Evolutionary conservation across 2,329 filamentous ascomycete species (phyloP), one percentile per base, ranked within the genome.

Genomic region (Trichoderma citrinoviride): DNA sequence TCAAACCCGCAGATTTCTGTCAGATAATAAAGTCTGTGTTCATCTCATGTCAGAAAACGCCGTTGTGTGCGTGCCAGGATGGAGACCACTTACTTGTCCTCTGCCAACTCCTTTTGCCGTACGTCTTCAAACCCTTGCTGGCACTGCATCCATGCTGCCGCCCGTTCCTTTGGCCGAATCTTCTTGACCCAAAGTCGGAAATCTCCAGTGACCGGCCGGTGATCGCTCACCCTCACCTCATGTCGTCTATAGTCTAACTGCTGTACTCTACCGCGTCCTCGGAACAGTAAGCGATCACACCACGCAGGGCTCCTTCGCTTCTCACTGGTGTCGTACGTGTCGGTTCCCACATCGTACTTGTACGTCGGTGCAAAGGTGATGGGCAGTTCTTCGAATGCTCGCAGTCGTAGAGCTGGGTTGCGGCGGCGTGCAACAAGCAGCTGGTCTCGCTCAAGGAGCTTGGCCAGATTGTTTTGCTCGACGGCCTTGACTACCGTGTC

Each of bases 331-430:
- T 99, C 95, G 76, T 98, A 99, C 7, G 87, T 90, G 73, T 98
- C 94, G 0, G 92, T 96, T 17, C 93, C 93, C 0, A 98, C 92
- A 71, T 99, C 95, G 76, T 99, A 99, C 76, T 99, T 99, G 82
- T 99, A 99, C 0, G 95, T 99, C 0, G 95, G 95, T 7, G 92
- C 89, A 75, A 99, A 99, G 0, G 87, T 90, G 72, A 99, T 97
- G 0, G 90, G 91, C 63, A 90, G 83, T 77, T 99, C 95, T n/a
- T 90, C 88, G 76, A 99, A 98, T 0, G 92, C 90, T 21, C 93
- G 88, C 5, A 99, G 84, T 29, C 91, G 87, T 79, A 98, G 97
- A 0, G 88, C 91, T 0, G 94, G 93, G 71, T 97, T 97, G 70
- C 92, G 91, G 58, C 93, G 90, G 64, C 91, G 87, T 14, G 93